These are phyloP conservation scores for Fraxinus anomala DNA, from an alignment of 257 asterid species.

Conservation along the genomic window DNA sequence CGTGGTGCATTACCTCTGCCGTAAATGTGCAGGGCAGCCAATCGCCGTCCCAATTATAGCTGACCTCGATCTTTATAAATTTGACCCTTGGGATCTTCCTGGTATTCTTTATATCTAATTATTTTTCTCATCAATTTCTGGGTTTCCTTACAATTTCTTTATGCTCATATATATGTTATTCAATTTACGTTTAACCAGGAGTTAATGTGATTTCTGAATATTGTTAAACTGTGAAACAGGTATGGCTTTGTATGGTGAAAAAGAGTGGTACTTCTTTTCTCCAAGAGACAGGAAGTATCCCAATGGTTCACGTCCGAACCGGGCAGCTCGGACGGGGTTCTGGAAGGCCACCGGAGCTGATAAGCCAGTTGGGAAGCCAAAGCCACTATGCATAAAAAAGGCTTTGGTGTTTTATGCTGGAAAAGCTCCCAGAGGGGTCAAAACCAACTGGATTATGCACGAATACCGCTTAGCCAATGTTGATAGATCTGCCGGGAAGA, in stretches of 20 bases:
- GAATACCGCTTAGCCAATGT: conserved; percentile 55
- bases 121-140: neutral
- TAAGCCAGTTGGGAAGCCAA: conserved; percentile 52
- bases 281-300: conserved; percentile 58
- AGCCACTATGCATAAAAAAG: conserved; percentile 44
- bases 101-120: conserved; percentile 24
- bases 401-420: conserved; percentile 52
- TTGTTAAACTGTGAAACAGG: conserved; percentile 18
- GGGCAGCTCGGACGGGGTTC: conserved; percentile 52
- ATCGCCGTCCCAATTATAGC: conserved; percentile 43
- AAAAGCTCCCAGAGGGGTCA: conserved; percentile 51
- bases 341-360: conserved; percentile 67
- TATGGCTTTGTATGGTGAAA: conserved; percentile 49
- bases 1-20: conserved; percentile 21
- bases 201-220: neutral
- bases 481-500: conserved; percentile 49
- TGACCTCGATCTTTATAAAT: conserved; percentile 55
- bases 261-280: conserved; percentile 57
- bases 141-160: neutral
- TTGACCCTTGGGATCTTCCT: conserved; percentile 54
- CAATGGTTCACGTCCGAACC: conserved; percentile 51
- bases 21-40: conserved; percentile 38
- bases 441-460: conserved; percentile 63
- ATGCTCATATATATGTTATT: neutral
- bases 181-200: neutral